Base-by-base conservation (phyloP, 108 stramenopile species). In the Fistulifera pelliculosa region DNA sequence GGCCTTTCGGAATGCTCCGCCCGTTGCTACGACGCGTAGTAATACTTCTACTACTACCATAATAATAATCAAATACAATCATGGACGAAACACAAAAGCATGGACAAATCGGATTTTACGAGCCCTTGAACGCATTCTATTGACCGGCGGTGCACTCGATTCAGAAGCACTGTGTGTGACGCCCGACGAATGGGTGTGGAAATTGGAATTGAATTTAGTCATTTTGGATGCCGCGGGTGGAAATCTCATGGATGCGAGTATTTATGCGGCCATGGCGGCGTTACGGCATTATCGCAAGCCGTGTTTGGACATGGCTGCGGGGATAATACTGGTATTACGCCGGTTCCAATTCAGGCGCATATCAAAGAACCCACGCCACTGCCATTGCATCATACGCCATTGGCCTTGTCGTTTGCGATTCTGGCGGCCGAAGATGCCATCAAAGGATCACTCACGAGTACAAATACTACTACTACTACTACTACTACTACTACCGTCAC, bases 301-400 rank as follows among this genome's bases (percentile, higher is more conserved):
- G 18, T 80, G 87, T 27, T 74, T 87, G 39, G 66, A 68, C 21
- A 47, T 81, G 6, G 39, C 23, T 71, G 39, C 4, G 38, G 54
- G 21, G 49, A 23, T 10, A 48, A 8, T 18, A 48, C 24, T 43
- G 51, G 14, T 7, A 2, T 59, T 54, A 31, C 35, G 54, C 19
- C 41, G 27, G 18, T 56, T 15, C 19, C 35, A 35, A 22, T 15
- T 26, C 13, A 28, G 21, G 15, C 39, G 13, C 51, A 85, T 43
- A 81, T 90, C 39, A 83, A 85, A 49, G 95, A 96, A 62, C 82
- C 93, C 12, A 74, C 85, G 19, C 93, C 95, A 16, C 72, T 96
- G 39, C 90, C 95, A 12, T 60, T 96, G 59, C 95, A 96, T 67
- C 95, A 96, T 63, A 84, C 90, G 22, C 95, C 95, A 18, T 66